These are phyloP conservation scores for Dendryphion nanum DNA, from an alignment of 2,329 filamentous ascomycete species.

Conservation along the genomic window DNA sequence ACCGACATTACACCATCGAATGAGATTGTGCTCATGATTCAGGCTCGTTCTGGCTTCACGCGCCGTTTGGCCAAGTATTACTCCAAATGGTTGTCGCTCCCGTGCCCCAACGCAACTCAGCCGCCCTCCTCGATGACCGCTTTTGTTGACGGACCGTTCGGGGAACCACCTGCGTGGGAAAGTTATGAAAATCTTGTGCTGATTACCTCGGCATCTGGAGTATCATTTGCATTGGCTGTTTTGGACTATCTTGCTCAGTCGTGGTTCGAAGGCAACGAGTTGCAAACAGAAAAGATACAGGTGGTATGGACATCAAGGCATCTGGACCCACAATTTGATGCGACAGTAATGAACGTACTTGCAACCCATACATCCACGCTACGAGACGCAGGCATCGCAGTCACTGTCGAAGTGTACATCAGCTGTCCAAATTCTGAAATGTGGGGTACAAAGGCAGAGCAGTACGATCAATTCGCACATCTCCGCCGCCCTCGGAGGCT, in stretches of 20 bases:
- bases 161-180: slow-evolving; percentile 21
- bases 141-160: slow-evolving; percentile 28
- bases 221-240: slow-evolving; percentile 23
- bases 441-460: background rate
- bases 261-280: slow-evolving; percentile 7
- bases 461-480: slow-evolving; percentile 23
- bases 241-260: slow-evolving; percentile 24
- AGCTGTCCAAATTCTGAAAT: slow-evolving; percentile 16
- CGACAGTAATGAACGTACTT: slow-evolving; percentile 15
- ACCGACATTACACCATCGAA: slow-evolving; percentile 6
- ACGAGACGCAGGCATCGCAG: slow-evolving; percentile 12
- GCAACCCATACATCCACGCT: slow-evolving; percentile 12
- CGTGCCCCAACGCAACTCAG: slow-evolving; percentile 25
- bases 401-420: slow-evolving; percentile 15
- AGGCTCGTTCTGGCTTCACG: slow-evolving; percentile 20
- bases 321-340: slow-evolving; percentile 24
- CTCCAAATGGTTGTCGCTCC: slow-evolving; percentile 21
- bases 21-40: slow-evolving; percentile 25
- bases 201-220: slow-evolving; percentile 23
- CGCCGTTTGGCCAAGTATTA: slow-evolving; percentile 19
- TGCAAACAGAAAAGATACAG: slow-evolving; percentile 10
- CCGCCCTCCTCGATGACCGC: slow-evolving; percentile 17
- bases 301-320: slow-evolving; percentile 25
- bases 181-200: slow-evolving; percentile 20
- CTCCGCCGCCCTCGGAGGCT: slow-evolving; percentile 11